These are phyloP conservation scores for Trypanosoma cruzi DNA, from an alignment of 208 protist genomes.

Conservation along the genomic window DNA sequence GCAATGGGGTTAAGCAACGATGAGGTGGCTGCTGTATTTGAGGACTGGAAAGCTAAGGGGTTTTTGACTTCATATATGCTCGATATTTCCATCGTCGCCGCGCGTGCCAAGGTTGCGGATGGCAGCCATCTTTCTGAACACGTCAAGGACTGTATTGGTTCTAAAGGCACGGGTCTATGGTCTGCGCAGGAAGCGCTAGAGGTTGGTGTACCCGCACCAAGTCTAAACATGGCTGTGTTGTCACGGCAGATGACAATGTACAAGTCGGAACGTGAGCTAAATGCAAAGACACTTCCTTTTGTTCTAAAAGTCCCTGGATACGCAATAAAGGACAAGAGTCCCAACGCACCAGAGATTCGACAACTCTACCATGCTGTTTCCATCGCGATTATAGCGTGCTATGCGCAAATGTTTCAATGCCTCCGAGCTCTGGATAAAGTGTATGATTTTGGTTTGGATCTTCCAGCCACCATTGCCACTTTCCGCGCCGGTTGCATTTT, in stretches of 20 bases:
- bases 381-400: constrained; percentile 87
- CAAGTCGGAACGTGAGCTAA: constrained; percentile 92
- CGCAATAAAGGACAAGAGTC: constrained; percentile 50
- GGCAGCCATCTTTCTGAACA: constrained; percentile 93
- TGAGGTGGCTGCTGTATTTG: constrained; percentile 92
- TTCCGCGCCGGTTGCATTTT: constrained; percentile 93
- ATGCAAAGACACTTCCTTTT: constrained; percentile 35
- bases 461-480: constrained; percentile 90
- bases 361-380: constrained; percentile 80
- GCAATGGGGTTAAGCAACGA: constrained; percentile 91
- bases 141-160: constrained; percentile 96
- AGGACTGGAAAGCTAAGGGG: constrained; percentile 94
- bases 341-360: constrained; percentile 55
- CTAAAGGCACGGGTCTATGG: constrained; percentile 98
- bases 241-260: constrained; percentile 93
- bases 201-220: constrained; percentile 87
- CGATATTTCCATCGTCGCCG: constrained; percentile 97
- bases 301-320: constrained; percentile 37
- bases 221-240: constrained; percentile 94
- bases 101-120: constrained; percentile 90
- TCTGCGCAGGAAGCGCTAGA: constrained; percentile 95
- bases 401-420: constrained; percentile 94
- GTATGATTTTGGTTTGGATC: constrained; percentile 85
- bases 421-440: constrained; percentile 90
- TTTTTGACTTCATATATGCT: constrained; percentile 98